These are phyloP conservation scores for Pythium dissotocum DNA, from an alignment of 352 stramenopile genomes.

Conservation along the genomic window DNA sequence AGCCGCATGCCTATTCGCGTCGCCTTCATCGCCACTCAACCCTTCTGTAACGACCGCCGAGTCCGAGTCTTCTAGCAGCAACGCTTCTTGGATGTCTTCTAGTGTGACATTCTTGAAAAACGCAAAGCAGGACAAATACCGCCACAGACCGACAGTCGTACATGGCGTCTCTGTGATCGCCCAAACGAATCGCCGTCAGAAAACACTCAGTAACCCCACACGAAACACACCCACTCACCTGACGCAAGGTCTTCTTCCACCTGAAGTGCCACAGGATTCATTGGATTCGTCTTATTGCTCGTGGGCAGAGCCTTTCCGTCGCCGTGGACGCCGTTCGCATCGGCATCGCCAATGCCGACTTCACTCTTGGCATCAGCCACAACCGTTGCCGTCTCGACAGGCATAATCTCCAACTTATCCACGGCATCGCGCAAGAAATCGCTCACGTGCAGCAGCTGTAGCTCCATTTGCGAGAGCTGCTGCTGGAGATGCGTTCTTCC, in stretches of 20 bases:
- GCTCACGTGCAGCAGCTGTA: slow-evolving; percentile 54
- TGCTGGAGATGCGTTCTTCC: slow-evolving; percentile 53
- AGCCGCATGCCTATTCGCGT: background rate
- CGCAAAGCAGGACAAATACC: slow-evolving; percentile 56
- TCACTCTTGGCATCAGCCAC: slow-evolving; percentile 1
- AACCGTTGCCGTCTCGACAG: slow-evolving; percentile 4
- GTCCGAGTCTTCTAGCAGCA: slow-evolving; percentile 57
- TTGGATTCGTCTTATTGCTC: slow-evolving; percentile 29
- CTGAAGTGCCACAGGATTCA: slow-evolving; percentile 33
- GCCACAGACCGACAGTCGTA: slow-evolving; percentile 70
- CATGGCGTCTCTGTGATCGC: slow-evolving; percentile 51
- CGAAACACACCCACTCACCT: slow-evolving; percentile 28
- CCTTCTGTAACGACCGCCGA: background rate
- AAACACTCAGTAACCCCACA: background rate
- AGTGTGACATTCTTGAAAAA: slow-evolving; percentile 64
- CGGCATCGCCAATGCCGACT: background rate
- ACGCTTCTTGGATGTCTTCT: slow-evolving; percentile 55
- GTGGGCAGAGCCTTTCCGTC: slow-evolving; percentile 15
- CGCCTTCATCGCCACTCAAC: background rate
- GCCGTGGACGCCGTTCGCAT: background rate
- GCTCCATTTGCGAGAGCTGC: slow-evolving; percentile 63
- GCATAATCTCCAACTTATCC: slow-evolving; percentile 40
- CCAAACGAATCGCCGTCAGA: background rate
- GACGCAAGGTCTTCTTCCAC: slow-evolving; percentile 73
- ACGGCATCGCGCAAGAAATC: slow-evolving; percentile 57